A percentile compares a stretch with the other conserved stretches of the same genome.
phyloP scores from a whole-genome alignment of 1,139 yeast species.

The Lodderomyces parapsilosis region DNA sequence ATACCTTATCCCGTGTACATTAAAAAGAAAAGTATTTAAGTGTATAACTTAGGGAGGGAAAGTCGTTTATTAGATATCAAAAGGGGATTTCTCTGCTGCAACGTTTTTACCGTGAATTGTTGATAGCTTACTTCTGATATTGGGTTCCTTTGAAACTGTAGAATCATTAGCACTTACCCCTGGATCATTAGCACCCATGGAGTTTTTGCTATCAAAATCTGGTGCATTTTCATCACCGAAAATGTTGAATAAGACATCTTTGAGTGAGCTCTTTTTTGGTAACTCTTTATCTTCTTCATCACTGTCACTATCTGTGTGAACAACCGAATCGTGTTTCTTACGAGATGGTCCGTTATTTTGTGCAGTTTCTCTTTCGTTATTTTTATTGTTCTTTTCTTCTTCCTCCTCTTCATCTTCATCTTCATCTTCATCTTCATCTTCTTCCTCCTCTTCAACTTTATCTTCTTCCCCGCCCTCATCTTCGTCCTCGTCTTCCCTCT shows the following conservation, averaged over 20 bases:
- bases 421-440: conserved; percentile 14
- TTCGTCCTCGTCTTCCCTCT: conserved; percentile 21
- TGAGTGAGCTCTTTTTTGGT: neutral
- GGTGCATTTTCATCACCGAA: conserved; percentile 1
- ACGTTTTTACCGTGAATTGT: no score
- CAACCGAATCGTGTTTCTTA: conserved; percentile 17
- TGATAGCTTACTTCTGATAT: no score
- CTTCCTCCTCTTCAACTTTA: conserved; percentile 19
- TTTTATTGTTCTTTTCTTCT: conserved; percentile 6
- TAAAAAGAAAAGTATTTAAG: neutral
- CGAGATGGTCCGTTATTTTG: conserved; percentile 20
- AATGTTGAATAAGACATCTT: conserved; percentile 5
- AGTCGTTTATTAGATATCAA: no score
- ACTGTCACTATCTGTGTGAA: conserved; percentile 12
- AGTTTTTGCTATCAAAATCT: no score
- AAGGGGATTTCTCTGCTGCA: no score
- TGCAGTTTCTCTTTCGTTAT: conserved; percentile 19
- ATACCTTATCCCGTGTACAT: neutral
- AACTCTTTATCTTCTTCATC: conserved; percentile 9
- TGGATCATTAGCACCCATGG: conserved; percentile 5
- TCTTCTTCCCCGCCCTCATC: conserved; percentile 19
- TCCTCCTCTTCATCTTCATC: conserved; percentile 13
- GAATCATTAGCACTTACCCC: neutral
- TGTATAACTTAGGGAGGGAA: no score
- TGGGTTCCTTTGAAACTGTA: no score